Evolutionary conservation across 2,329 filamentous ascomycete genomes (phyloP), one percentile per base, ranked within the genome.

Genomic region (Meredithiella fracta): DNA sequence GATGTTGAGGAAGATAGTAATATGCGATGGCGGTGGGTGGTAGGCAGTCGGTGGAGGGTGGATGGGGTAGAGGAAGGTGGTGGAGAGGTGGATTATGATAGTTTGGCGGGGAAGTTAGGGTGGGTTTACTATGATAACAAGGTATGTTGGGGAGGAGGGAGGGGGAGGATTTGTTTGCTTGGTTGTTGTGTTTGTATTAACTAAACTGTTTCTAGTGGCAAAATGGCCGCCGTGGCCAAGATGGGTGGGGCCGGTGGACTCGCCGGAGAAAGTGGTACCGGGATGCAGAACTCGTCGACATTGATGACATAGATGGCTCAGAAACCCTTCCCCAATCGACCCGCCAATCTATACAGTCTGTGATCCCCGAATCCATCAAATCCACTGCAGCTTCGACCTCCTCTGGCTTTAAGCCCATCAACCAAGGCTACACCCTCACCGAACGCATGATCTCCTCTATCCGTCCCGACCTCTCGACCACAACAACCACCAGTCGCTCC

Each of bases 71-170:
- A 31, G 22, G 79, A 81, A 68, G 76, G 69, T 53, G 71, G 70
- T 4, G 58, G 55, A 9, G 70, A 73, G 17, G 62, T 69, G 3
- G 78, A 73, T 59, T 78, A 77, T 60, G 78, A 80, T 55, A 72
- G 73, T 1, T 72, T 78, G 1, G 76, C 82, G 23, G 83, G 78
- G 2, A 81, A 70, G 64, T 78, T 83, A 62, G 92, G 90, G 1
- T 98, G 92, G 92, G 87, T 95, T 38, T 98, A 92, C 68, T 98
- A 96, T 65, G 92, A 98, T 65, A 97, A 91, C 67, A 96, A 95
- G 81, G 87, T 88, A 70, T 59, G 72, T 14, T 34, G n/a, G n/a
- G n/a, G n/a, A n/a, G n/a, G n/a, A n/a, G n/a, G n/a, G n/a, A n/a
- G n/a, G n/a, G n/a, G n/a, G n/a, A n/a, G n/a, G n/a, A n/a, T n/a